Percentiles rank a stretch among this genome's conserved stretches.
Evolutionary conservation across 2,329 filamentous ascomycete genomes (phyloP).

Genomic region (Aspergillus pseudoterreus): DNA sequence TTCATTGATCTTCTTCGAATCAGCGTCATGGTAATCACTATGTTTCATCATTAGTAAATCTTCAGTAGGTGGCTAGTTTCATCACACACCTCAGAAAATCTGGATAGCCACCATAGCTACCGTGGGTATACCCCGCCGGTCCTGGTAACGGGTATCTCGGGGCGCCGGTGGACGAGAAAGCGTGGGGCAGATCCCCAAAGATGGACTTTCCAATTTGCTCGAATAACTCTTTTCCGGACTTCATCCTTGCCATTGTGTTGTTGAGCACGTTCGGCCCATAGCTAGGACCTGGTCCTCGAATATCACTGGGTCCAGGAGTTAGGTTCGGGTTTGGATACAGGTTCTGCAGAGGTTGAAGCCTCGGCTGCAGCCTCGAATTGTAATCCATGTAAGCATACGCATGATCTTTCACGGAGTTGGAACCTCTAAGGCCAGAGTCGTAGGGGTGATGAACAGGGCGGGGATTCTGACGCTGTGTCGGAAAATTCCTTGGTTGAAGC

Average conservation of each 20-base stretch:
- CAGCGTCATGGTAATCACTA: conserved; percentile 25
- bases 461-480: neutral
- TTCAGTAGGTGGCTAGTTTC: neutral
- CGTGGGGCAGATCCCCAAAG: conserved; percentile 2
- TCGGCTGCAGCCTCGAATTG: neutral
- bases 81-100: conserved; percentile 10
- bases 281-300: conserved; percentile 1
- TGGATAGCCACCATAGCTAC: neutral
- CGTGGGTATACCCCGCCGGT: neutral
- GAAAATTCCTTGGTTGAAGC: conserved; percentile 22
- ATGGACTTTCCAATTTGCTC: conserved; percentile 10
- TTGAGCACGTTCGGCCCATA: conserved; percentile 16
- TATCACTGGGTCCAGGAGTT: conserved; percentile 3
- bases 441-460: neutral
- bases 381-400: neutral
- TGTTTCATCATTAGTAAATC: conserved; percentile 1
- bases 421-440: neutral
- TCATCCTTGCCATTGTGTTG: conserved; percentile 18
- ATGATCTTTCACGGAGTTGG: neutral
- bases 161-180: conserved; percentile 1
- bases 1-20: conserved; percentile 54
- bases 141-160: neutral
- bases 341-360: neutral
- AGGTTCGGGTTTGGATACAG: neutral
- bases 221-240: conserved; percentile 12